These are phyloP conservation scores for Tetradesmus lagerheimii DNA, from an alignment of 139 green algal species.

Conservation along the genomic window DNA sequence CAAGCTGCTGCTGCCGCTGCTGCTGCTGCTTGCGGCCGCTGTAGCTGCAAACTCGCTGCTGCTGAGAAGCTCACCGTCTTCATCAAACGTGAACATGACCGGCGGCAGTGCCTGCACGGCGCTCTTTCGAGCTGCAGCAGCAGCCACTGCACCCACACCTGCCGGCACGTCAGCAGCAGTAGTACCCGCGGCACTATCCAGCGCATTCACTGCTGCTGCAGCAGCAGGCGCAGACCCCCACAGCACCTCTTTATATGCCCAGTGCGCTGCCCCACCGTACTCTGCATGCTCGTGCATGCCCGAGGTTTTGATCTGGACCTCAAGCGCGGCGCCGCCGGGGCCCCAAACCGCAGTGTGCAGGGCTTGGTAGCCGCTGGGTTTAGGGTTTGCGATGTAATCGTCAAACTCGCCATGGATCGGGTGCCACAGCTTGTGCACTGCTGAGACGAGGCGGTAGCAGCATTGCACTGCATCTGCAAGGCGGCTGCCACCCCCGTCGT, in stretches of 20 bases:
- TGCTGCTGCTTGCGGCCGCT: conserved; percentile 25
- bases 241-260: conserved; percentile 87
- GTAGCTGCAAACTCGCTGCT: conserved; percentile 25
- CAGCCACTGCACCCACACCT: not conserved
- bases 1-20: conserved; percentile 31
- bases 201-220: conserved; percentile 14
- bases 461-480: conserved; percentile 66
- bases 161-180: not conserved
- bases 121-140: not conserved
- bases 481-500: conserved; percentile 72
- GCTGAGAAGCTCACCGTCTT: conserved; percentile 18
- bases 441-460: conserved; percentile 87
- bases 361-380: conserved; percentile 86
- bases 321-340: conserved; percentile 80
- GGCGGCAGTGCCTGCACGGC: not conserved
- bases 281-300: conserved; percentile 84
- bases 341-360: conserved; percentile 87
- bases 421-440: conserved; percentile 90
- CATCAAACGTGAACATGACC: conserved; percentile 39
- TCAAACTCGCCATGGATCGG: conserved; percentile 83
- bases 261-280: conserved; percentile 90
- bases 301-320: conserved; percentile 79
- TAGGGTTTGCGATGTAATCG: conserved; percentile 93
- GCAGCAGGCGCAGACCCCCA: conserved; percentile 26
- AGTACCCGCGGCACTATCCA: not conserved